These are phyloP conservation scores for Vigna reflexopilosa DNA, from an alignment of 306 rosid genomes.

Conservation along the genomic window DNA sequence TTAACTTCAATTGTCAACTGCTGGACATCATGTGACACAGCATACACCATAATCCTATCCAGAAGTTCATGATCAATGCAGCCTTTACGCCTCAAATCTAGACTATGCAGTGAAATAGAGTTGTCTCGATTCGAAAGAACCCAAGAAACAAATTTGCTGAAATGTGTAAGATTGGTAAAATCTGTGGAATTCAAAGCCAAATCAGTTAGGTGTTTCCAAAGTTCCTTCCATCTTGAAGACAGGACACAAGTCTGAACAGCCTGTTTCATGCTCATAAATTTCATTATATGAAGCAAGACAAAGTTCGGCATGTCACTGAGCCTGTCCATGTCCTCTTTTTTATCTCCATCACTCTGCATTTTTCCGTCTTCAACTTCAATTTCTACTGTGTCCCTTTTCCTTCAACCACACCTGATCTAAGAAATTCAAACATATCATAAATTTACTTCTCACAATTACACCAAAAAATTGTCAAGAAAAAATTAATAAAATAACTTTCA, in stretches of 20 bases:
- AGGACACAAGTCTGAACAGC: constrained; percentile 42
- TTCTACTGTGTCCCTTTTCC: constrained; percentile 4
- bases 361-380: constrained; percentile 8
- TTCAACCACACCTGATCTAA: neutral
- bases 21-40: constrained; percentile 19
- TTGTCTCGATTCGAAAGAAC: neutral
- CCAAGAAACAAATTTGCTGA: constrained; percentile 9
- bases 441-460: neutral
- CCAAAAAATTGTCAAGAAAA: neutral
- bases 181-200: constrained; percentile 16
- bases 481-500: neutral
- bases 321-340: constrained; percentile 27
- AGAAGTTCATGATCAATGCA: constrained; percentile 18
- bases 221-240: constrained; percentile 35
- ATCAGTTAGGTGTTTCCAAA: constrained; percentile 15
- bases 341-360: neutral
- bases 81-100: constrained; percentile 21
- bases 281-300: constrained; percentile 40
- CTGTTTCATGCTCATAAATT: constrained; percentile 33
- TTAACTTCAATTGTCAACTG: constrained; percentile 9
- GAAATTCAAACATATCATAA: constrained; percentile 14
- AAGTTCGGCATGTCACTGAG: constrained; percentile 40
- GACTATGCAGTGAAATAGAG: constrained; percentile 3
- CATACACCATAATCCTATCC: constrained; percentile 4
- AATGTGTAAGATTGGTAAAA: neutral